A percentile compares a stretch with the other conserved stretches of the same genome.
These are phyloP conservation scores for Cephaloascus fragrans DNA, from an alignment of 805 yeast genomes.

Conservation along the genomic window DNA sequence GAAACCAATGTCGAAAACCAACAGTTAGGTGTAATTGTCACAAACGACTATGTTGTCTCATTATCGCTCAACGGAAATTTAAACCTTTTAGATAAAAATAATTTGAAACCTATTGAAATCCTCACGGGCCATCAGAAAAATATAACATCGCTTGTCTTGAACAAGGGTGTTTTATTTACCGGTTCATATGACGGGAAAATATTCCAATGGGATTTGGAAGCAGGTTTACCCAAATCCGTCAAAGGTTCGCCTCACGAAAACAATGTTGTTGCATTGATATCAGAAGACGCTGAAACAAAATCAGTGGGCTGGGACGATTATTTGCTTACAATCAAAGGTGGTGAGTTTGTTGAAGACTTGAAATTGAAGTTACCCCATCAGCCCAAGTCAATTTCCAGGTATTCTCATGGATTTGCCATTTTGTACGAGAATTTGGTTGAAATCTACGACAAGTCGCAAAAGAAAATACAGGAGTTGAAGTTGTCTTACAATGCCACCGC, in stretches of 20 bases:
- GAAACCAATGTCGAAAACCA: conserved; percentile 48
- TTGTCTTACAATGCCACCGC: conserved; percentile 34
- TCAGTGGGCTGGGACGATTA: conserved; percentile 91
- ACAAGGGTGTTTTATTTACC: conserved; percentile 27
- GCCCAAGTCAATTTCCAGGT: conserved; percentile 31
- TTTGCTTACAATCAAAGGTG: conserved; percentile 28
- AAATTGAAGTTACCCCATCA: conserved; percentile 28
- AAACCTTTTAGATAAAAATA: conserved; percentile 39
- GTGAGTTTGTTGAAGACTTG: conserved; percentile 18
- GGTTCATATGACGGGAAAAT: conserved; percentile 83
- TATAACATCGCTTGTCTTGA: conserved; percentile 47
- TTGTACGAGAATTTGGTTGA: neutral
- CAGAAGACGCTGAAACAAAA: conserved; percentile 17
- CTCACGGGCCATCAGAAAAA: conserved; percentile 77
- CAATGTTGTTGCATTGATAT: conserved; percentile 45
- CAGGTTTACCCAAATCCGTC: conserved; percentile 24
- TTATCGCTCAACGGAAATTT: conserved; percentile 67
- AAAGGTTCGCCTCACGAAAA: conserved; percentile 48
- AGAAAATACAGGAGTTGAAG: conserved; percentile 13
- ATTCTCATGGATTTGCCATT: neutral
- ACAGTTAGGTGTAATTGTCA: conserved; percentile 69
- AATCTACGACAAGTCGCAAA: conserved; percentile 12
- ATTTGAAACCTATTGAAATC: conserved; percentile 21
- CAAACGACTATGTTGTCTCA: conserved; percentile 53
- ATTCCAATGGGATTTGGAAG: conserved; percentile 41